phyloP scores from a whole-genome alignment of 2,329 filamentous ascomycete species.

The Fusarium sp. region DNA sequence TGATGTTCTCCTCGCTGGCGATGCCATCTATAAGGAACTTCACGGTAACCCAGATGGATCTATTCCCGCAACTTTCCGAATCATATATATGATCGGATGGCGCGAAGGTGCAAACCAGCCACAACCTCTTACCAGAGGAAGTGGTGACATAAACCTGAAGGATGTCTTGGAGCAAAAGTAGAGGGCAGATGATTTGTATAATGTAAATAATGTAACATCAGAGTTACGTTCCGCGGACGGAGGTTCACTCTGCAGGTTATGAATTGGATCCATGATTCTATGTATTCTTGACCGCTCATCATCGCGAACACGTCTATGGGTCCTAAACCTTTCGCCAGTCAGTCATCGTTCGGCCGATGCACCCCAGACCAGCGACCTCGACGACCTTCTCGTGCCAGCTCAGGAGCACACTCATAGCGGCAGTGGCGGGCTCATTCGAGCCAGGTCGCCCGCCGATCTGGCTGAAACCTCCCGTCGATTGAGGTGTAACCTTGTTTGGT shows the following conservation, averaged over 20 bases:
- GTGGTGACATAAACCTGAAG: constrained; percentile 87
- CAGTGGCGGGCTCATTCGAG: constrained; percentile 74
- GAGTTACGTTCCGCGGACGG: neutral
- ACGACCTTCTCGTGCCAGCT: constrained; percentile 99
- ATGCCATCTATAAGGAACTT: constrained; percentile 87
- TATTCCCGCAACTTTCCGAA: constrained; percentile 89
- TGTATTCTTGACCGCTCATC: constrained; percentile 27
- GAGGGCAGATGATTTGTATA: constrained; percentile 1
- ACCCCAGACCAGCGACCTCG: constrained; percentile 89
- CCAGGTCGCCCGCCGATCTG: constrained; percentile 72
- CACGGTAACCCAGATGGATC: constrained; percentile 83
- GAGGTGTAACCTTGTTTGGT: constrained; percentile 66
- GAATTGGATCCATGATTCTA: constrained; percentile 29
- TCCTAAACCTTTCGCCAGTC: constrained; percentile 81
- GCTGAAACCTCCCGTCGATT: constrained; percentile 83
- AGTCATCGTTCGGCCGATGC: constrained; percentile 94
- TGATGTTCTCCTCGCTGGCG: constrained; percentile 86
- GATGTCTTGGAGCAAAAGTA: constrained; percentile 71
- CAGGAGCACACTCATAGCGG: constrained; percentile 94
- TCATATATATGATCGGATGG: constrained; percentile 99
- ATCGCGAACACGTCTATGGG: constrained; percentile 5
- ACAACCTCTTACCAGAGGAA: constrained; percentile 83
- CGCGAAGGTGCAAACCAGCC: constrained; percentile 83
- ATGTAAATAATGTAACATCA: constrained; percentile 25
- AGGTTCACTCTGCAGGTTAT: neutral